A percentile compares a stretch with the other conserved stretches of the same genome.
phyloP scores from a whole-genome alignment of 495 filamentous ascomycete species.

The Penicillium pancosmium region DNA sequence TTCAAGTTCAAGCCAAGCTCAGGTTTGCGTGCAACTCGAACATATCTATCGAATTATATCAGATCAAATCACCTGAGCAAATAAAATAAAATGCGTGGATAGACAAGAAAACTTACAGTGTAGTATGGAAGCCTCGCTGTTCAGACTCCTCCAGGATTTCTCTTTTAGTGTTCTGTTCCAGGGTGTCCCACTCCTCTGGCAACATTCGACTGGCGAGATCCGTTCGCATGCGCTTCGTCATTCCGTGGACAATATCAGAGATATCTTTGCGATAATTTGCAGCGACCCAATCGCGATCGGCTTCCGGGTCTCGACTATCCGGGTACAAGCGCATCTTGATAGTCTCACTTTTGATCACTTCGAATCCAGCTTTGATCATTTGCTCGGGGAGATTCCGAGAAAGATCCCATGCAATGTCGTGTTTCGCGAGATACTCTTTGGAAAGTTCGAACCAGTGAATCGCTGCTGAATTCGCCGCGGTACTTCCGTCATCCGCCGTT shows the following conservation, averaged over 20 bases:
- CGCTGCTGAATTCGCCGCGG: neutral
- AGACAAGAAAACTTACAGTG: neutral
- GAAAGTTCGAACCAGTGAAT: neutral
- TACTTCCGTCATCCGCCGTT: neutral
- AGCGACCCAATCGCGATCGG: constrained; percentile 2
- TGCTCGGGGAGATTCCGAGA: neutral
- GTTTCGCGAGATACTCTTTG: neutral
- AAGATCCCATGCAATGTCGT: constrained; percentile 3
- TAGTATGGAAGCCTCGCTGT: neutral
- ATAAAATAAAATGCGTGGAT: neutral
- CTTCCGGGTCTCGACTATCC: neutral
- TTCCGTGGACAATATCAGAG: neutral
- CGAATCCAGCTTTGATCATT: neutral
- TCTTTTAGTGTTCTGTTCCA: neutral
- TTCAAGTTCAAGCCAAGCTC: neutral
- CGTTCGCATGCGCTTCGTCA: constrained; percentile 1
- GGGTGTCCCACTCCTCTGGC: neutral
- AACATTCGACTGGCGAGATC: constrained; percentile 1
- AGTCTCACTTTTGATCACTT: neutral
- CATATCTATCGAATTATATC: neutral
- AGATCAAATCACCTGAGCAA: neutral
- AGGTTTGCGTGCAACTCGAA: constrained; percentile 3
- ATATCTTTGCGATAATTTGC: neutral
- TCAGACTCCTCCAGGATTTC: constrained; percentile 1
- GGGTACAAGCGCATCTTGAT: neutral